Conservation (phyloP, 371 early-diverging fungal genomes). For the Syncephalastrum sp. region DNA sequence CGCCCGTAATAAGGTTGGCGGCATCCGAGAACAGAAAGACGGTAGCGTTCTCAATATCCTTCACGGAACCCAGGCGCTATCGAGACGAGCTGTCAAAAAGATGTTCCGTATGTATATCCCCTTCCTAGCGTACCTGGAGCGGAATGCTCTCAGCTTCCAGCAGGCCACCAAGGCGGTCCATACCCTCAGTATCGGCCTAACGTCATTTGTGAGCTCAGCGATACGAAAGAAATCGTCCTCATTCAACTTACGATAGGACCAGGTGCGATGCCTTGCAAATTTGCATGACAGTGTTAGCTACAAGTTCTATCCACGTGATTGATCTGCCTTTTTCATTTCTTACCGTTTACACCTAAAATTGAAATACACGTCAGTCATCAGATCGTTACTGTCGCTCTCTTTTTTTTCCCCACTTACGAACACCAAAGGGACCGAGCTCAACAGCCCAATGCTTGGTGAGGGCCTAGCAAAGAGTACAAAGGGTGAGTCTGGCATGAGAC, state of each 20-base stretch:
- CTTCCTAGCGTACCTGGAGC: slow-evolving; percentile 25
- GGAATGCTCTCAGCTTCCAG: slow-evolving; percentile 25
- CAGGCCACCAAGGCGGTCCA: slow-evolving; percentile 32
- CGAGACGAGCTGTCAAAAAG: slow-evolving; percentile 5
- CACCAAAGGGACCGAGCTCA: slow-evolving; percentile 49
- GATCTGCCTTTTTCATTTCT: too few species aligned
- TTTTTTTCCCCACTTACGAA: slow-evolving; percentile 26
- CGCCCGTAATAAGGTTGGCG: slow-evolving; percentile 59
- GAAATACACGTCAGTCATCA: too few species aligned
- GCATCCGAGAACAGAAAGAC: slow-evolving; percentile 70
- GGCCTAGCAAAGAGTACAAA: slow-evolving; percentile 29
- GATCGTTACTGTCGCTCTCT: too few species aligned
- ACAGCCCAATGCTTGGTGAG: slow-evolving; percentile 56
- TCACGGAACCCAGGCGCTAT: slow-evolving; percentile 54
- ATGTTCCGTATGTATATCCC: background rate
- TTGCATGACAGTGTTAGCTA: background rate
- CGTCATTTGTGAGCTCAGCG: background rate
- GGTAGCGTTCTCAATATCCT: slow-evolving; percentile 73
- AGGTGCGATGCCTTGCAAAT: slow-evolving; percentile 37
- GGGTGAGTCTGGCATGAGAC: slow-evolving; percentile 12
- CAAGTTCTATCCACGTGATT: too few species aligned
- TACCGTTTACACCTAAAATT: too few species aligned
- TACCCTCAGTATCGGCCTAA: slow-evolving; percentile 25
- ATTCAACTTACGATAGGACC: slow-evolving; percentile 42
- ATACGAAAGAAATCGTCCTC: background rate